Evolutionary conservation across 1,139 yeast genomes (phyloP), one percentile per base, ranked within the genome.

Genomic region (Hansenula lynferdii): DNA sequence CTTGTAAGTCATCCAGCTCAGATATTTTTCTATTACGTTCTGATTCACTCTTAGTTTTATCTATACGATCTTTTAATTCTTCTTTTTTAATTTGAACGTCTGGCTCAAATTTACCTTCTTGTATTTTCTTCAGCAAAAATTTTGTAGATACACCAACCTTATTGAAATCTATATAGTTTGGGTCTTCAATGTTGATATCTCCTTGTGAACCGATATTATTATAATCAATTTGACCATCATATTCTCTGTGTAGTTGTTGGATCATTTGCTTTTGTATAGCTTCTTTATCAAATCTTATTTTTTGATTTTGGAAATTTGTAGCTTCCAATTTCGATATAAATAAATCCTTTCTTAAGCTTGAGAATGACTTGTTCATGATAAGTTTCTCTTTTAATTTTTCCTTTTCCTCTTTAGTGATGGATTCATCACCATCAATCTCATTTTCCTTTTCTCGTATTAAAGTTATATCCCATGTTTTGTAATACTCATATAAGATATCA

Each of bases 371-470:
- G 9, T 25, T 17, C 15, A 32, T 16, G 4, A 39, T 15, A 15
- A 39, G 17, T 2, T 33, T 24, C n/a, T n/a, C 16, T 12, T 36
- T 20, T 2, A 35, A 12, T 21, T 28, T 27, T 17, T 39, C 26
- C n/a, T 23, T 22, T 6, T 17, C 8, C 5, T 23, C 28, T 3
- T 4, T 18, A 5, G 4, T 12, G 7, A 35, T 19, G 8, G 19
- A 12, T 6, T 35, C 33, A 10, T 35, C 39, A 21, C 32, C 35
- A 5, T 14, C 5, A 6, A 45, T 19, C 14, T 44, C 40, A 16
- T 27, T 36, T 17, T 47, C 50, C 38, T 45, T 46, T 33, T 46
- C 49, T 17, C 38, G 37, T 8, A 46, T 17, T 8, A 46, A 4
- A 2, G 49, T 32, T 1, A 43, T 43, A 27, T 43, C 47, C 27